These are phyloP conservation scores for Gossypium raimondii DNA, from an alignment of 345 rosid genomes.

Conservation along the genomic window DNA sequence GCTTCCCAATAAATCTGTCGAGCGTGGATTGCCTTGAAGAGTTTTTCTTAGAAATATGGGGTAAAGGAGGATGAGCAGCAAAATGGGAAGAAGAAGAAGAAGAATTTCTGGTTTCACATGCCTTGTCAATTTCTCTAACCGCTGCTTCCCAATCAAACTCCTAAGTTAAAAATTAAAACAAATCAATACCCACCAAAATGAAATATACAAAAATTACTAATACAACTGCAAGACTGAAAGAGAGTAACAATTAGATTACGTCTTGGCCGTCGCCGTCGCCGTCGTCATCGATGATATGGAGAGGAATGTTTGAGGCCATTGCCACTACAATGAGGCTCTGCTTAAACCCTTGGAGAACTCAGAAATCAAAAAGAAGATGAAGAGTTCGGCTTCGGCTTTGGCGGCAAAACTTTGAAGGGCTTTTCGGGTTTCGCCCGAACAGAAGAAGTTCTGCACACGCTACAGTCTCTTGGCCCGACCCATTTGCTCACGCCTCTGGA, in stretches of 20 bases:
- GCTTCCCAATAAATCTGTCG: conserved; percentile 49
- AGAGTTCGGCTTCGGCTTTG: neutral
- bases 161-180: conserved; percentile 21
- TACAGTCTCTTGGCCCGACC: neutral
- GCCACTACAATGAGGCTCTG: neutral
- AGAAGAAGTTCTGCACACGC: neutral
- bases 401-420: conserved; percentile 8
- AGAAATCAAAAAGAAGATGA: neutral
- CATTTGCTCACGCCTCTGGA: neutral
- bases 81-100: conserved; percentile 27
- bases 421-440: neutral
- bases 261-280: neutral
- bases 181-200: neutral
- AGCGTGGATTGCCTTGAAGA: conserved; percentile 65
- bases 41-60: conserved; percentile 19
- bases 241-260: neutral
- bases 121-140: conserved; percentile 72
- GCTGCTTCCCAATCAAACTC: conserved; percentile 98
- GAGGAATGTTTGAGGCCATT: conserved; percentile 4
- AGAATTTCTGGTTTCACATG: conserved; percentile 37
- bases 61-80: conserved; percentile 15
- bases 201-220: neutral
- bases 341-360: neutral
- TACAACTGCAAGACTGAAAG: neutral
- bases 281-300: conserved; percentile 10